Percentiles rank a stretch among this genome's conserved stretches.
phyloP scores from a whole-genome alignment of 441 rosid genomes.

The Lepidium campestre region DNA sequence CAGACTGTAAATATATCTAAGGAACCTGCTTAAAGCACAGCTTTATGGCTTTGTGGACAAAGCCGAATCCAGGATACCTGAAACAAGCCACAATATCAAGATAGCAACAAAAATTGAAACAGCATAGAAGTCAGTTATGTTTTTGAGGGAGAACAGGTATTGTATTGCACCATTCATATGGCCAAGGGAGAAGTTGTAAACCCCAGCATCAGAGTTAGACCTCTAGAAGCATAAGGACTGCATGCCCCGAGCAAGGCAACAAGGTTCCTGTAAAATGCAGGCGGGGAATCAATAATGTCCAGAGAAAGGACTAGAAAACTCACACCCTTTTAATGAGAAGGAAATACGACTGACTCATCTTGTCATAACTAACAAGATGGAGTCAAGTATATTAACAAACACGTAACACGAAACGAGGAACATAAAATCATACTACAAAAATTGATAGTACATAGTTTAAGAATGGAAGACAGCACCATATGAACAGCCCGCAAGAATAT shows the following conservation, averaged over 20 bases:
- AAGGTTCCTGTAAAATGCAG: constrained; percentile 45
- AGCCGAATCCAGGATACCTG: constrained; percentile 27
- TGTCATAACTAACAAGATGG: constrained; percentile 11
- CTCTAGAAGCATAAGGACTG: constrained; percentile 48
- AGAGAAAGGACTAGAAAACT: constrained; percentile 17
- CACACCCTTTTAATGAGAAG: background rate
- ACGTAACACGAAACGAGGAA: background rate
- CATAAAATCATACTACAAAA: background rate
- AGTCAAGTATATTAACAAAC: constrained; percentile 6
- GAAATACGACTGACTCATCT: constrained; percentile 2
- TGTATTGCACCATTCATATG: constrained; percentile 24
- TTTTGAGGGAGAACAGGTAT: background rate
- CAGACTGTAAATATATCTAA: constrained; percentile 3
- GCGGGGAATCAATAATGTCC: constrained; percentile 42
- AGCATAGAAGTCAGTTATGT: background rate
- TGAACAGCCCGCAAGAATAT: background rate
- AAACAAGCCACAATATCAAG: constrained; percentile 21
- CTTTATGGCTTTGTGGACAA: constrained; percentile 21
- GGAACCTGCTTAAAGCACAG: constrained; percentile 17
- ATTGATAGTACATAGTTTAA: background rate
- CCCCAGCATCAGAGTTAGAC: constrained; percentile 44
- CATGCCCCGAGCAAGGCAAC: constrained; percentile 37
- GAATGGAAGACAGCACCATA: constrained; percentile 5
- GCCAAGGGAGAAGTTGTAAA: constrained; percentile 24
- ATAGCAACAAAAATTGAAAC: background rate